Evolutionary conservation across 352 stramenopile species (phyloP), one percentile per base, ranked within the genome.

Genomic region (Phytophthora pistaciae): DNA sequence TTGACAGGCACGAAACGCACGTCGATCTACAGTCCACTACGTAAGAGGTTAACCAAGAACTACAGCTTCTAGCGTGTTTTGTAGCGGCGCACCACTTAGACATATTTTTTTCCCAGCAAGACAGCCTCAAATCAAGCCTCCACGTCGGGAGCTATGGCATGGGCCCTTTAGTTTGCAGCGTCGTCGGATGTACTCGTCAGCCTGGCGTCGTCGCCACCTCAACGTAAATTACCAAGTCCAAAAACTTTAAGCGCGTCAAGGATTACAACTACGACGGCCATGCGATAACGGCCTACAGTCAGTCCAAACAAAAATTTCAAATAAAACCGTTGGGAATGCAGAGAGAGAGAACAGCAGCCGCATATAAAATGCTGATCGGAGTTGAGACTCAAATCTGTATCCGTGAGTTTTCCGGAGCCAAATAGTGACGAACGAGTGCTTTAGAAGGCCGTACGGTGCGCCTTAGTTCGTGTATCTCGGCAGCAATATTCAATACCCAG

Each of bases 351-450:
- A n/a, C n/a, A n/a, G n/a, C n/a, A n/a, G n/a, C n/a, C n/a, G n/a
- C n/a, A n/a, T n/a, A n/a, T 29, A 14, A 25, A 73, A 21, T 13
- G 11, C 10, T 53, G 23, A 29, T 4, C 75, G 27, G 25, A 50
- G 27, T 9, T 11, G 40, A 11, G 61, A 63, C 14, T 52, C 72
- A 55, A 63, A 57, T 7, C 27, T 29, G 48, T 79, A 79, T 29
- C 67, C 25, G 3, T 53, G 52, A 56, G 59, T 42, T 66, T 79
- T 79, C 23, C 11, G 14, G 2, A 66, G 53, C 72, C 72, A 79
- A 4, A 75, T 44, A 16, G 55, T 56, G 14, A 67, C 46, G 7
- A 79, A 58, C 0, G 38, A 64, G 25, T 46, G 11, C 18, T 21
- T 59, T 20, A 64, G 14, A 21, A 75, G 27, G 56, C 67, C 53